phyloP scores from a whole-genome alignment of 148 eudicot genomes.

The Arbutus unedo region DNA sequence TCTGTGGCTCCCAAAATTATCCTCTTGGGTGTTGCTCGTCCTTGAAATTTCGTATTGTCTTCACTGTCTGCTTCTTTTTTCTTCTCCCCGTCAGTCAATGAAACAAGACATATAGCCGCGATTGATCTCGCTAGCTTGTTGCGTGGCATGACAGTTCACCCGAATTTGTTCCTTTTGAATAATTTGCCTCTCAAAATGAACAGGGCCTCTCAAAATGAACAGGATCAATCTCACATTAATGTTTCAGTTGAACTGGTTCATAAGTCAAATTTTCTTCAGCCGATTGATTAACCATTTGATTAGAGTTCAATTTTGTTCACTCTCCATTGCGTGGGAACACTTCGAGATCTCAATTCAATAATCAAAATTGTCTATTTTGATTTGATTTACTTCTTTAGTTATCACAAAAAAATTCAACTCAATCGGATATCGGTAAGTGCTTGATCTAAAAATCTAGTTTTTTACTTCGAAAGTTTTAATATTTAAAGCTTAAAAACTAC shows the following conservation, averaged over 20 bases:
- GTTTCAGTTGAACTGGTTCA: conserved; percentile 5
- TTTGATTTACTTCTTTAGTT: too few relatives aligned
- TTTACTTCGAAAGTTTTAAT: too few relatives aligned
- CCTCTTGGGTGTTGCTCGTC: not conserved
- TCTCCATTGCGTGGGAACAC: too few relatives aligned
- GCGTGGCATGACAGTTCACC: not conserved
- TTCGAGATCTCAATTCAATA: too few relatives aligned
- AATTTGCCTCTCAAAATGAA: not conserved
- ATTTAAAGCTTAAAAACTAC: too few relatives aligned
- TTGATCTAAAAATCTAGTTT: too few relatives aligned
- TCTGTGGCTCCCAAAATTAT: not conserved
- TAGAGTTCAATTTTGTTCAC: too few relatives aligned
- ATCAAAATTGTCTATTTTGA: too few relatives aligned
- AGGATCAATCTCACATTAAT: not conserved
- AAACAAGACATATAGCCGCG: not conserved
- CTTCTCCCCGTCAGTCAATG: conserved; percentile 9
- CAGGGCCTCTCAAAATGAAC: not conserved
- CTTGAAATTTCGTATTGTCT: not conserved
- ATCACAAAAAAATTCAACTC: too few relatives aligned
- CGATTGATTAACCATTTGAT: not conserved
- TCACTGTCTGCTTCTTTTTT: not conserved
- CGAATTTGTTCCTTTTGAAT: not conserved
- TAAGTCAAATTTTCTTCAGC: not conserved
- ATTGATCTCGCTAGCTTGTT: not conserved
- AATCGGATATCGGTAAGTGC: too few relatives aligned